These are phyloP conservation scores for Ceratocystis albifundus DNA, from an alignment of 2,329 filamentous ascomycete genomes.

Conservation along the genomic window DNA sequence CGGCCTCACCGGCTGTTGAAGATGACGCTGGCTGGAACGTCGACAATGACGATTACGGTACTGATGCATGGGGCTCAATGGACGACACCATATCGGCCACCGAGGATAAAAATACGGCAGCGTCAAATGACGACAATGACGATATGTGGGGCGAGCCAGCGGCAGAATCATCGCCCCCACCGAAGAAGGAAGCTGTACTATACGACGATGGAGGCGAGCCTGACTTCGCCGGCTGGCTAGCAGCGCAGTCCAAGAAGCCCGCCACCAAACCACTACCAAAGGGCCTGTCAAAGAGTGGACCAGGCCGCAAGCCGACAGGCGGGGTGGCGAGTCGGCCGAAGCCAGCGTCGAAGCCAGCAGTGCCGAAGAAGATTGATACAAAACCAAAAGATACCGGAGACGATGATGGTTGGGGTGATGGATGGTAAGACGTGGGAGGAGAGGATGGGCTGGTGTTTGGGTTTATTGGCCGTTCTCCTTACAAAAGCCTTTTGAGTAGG, in stretches of 20 bases:
- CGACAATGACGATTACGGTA: conserved; percentile 38
- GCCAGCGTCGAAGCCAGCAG: conserved; percentile 28
- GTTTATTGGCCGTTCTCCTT: background rate
- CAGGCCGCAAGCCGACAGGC: conserved; percentile 35
- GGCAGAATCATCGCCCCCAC: conserved; percentile 18
- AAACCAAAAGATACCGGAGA: conserved; percentile 50
- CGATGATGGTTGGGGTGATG: conserved; percentile 56
- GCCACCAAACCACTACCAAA: conserved; percentile 62
- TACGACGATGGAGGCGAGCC: conserved; percentile 69
- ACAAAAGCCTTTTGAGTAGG: too few species aligned
- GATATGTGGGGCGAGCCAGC: conserved; percentile 34
- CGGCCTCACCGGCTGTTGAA: conserved; percentile 38
- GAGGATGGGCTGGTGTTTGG: background rate
- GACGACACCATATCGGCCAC: conserved; percentile 42
- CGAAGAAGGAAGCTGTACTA: conserved; percentile 26
- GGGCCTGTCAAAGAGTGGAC: conserved; percentile 54
- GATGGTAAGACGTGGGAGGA: conserved; percentile 43
- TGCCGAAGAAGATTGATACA: conserved; percentile 56
- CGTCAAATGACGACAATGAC: conserved; percentile 27
- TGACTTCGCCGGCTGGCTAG: conserved; percentile 91
- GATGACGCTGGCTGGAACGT: conserved; percentile 30
- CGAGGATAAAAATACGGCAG: conserved; percentile 23
- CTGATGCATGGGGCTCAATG: conserved; percentile 67
- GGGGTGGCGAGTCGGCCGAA: conserved; percentile 5
- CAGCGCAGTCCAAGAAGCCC: conserved; percentile 65